These are phyloP conservation scores for Eimeria falciformis DNA, from an alignment of 169 alveolate species.

Conservation along the genomic window DNA sequence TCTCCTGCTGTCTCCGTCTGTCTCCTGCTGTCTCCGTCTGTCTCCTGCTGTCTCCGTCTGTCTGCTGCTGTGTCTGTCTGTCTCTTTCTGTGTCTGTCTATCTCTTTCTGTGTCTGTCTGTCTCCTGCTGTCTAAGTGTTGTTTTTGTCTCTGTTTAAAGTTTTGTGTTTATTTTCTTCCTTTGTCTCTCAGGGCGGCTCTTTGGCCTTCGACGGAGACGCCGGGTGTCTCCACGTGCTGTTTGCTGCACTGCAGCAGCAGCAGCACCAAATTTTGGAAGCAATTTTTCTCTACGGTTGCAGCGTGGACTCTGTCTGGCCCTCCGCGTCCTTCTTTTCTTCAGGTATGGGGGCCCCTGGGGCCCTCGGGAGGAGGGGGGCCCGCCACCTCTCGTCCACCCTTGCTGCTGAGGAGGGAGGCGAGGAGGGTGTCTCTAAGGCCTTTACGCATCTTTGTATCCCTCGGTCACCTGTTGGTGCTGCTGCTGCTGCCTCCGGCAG, in stretches of 20 bases:
- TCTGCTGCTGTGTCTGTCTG: too few relatives aligned
- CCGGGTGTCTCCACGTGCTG: background rate
- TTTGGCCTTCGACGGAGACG: constrained; percentile 6
- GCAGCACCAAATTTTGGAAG: background rate
- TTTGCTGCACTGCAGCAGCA: constrained; percentile 25
- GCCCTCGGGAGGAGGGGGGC: too few relatives aligned
- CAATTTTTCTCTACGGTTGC: background rate
- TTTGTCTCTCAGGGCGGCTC: background rate
- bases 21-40: too few relatives aligned
- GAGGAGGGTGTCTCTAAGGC: background rate
- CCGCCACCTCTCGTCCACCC: background rate
- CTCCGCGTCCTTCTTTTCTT: background rate
- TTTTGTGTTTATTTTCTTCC: too few relatives aligned
- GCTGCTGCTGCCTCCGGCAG: background rate
- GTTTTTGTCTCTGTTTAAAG: background rate
- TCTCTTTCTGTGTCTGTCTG: too few relatives aligned
- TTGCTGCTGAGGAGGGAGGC: background rate
- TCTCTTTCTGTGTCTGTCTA: too few relatives aligned
- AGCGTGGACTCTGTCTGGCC: constrained; percentile 14
- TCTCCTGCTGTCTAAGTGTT: too few relatives aligned
- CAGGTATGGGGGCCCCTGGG: background rate
- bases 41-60: too few relatives aligned
- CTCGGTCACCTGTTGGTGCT: background rate
- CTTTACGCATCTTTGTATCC: background rate
- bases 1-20: too few relatives aligned